Conservation (phyloP, 2,329 filamentous ascomycete species). For the Fusarium denticulatum region DNA sequence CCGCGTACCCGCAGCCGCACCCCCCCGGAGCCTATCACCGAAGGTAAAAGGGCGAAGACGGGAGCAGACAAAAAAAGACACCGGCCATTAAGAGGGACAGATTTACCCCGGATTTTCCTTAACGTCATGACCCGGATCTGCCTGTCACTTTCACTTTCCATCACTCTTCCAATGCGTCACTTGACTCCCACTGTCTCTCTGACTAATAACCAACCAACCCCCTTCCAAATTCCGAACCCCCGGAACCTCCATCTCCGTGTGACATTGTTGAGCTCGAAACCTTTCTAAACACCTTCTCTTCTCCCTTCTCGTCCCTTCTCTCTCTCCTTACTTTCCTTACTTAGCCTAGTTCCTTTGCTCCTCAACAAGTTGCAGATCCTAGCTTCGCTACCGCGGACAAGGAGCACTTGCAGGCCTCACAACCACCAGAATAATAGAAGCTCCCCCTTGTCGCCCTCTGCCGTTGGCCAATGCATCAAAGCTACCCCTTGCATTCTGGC, state of each 20-base stretch:
- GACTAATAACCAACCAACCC: background rate
- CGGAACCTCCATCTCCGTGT: constrained; percentile 16
- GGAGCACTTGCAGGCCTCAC: constrained; percentile 30
- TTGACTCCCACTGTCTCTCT: background rate
- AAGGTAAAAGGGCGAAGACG: background rate
- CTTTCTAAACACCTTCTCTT: background rate
- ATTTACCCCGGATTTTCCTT: constrained; percentile 39
- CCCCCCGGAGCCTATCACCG: constrained; percentile 22
- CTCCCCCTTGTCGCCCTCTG: constrained; percentile 2
- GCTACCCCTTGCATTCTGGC: constrained; percentile 26
- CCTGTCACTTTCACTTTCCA: background rate
- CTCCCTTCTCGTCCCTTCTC: background rate
- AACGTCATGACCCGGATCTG: constrained; percentile 30
- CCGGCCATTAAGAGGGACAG: constrained; percentile 23
- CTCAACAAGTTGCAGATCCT: constrained; percentile 32
- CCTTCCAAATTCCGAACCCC: constrained; percentile 18
- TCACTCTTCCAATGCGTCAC: constrained; percentile 22
- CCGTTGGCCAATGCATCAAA: constrained; percentile 31
- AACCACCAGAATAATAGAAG: constrained; percentile 9
- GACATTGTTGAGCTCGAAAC: background rate
- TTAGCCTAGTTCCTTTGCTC: constrained; percentile 22
- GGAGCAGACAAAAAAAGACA: background rate
- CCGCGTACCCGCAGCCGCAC: constrained; percentile 23
- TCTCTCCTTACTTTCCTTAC: constrained; percentile 31
- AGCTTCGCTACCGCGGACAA: constrained; percentile 20